Base-by-base conservation (phyloP, 129 eudicot genomes). In the Solidago caesia region DNA sequence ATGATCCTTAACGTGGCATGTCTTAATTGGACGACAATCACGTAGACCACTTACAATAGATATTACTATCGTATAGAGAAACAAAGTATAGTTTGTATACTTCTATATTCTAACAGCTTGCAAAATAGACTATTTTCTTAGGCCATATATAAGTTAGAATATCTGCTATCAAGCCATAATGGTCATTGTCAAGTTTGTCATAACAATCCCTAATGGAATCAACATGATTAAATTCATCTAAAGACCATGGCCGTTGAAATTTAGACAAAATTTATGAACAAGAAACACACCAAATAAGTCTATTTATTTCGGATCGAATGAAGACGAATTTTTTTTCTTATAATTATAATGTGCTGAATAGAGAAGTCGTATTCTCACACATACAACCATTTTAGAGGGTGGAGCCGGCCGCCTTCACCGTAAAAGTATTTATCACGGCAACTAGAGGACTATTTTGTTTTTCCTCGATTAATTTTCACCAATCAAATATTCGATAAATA, bases 271-370 rank as follows among this genome's bases (percentile, higher is more conserved):
- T 33, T 10, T 47, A 60, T 39, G 45, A 43, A 60, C 62, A 64
- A 79, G 72, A 27, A 71, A 63, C 73, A 72, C 63, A 65, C 68
- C 45, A 65, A 72, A 29, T 53, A 39, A 55, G 82, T 72, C 78
- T 10, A 65, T 79, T 62, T 65, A 33, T 2, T 51, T 29, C 63
- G 14, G n/a, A 60, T 21, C 10, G 49, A 62, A 27, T 2, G 21
- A 75, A 63, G 70, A 63, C 48, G 43, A 74, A 47, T 61, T 42
- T 33, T 25, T 26, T 60, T 74, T 27, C 61, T 14, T 14, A 29
- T 59, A 68, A 46, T 29, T 14, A 29, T 59, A 68, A 46, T 59
- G 52, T 6, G 52, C 11, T 70, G 56, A 41, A 51, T 2, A 4
- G n/a, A 5, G 45, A 41, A 44, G 65, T 64, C 48, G n/a, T 71